phyloP scores from a whole-genome alignment of 805 yeast genomes.

The Cyberlindnera xylosilytica region DNA sequence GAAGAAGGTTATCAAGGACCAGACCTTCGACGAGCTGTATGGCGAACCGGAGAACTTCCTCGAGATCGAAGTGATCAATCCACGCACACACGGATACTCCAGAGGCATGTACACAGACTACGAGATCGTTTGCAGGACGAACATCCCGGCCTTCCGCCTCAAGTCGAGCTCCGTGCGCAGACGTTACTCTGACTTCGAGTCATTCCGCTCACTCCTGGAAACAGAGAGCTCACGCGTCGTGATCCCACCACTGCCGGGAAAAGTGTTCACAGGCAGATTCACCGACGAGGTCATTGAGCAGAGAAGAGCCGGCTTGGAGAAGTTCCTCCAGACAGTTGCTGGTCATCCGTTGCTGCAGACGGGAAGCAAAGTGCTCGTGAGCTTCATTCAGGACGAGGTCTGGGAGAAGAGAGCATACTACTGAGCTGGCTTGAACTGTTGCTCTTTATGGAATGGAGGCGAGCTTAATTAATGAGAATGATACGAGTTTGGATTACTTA shows the following conservation, averaged over 20 bases:
- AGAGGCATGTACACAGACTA: conserved; percentile 83
- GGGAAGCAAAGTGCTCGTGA: conserved; percentile 70
- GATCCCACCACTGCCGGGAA: conserved; percentile 90
- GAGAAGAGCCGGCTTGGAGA: conserved; percentile 79
- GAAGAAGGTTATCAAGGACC: conserved; percentile 39
- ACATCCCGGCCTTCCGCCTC: conserved; percentile 80
- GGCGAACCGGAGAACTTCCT: conserved; percentile 94
- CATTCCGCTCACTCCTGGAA: conserved; percentile 69
- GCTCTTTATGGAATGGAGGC: not conserved
- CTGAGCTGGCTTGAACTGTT: not conserved
- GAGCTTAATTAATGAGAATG: no score
- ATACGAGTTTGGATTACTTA: no score
- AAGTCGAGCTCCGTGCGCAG: conserved; percentile 69
- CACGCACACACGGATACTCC: conserved; percentile 71
- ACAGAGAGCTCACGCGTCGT: conserved; percentile 76
- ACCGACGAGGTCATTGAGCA: conserved; percentile 80
- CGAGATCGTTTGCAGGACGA: conserved; percentile 85
- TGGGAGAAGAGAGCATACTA: conserved; percentile 48
- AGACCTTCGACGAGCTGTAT: conserved; percentile 76
- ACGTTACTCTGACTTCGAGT: conserved; percentile 86
- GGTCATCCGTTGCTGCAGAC: conserved; percentile 94
- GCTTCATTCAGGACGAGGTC: conserved; percentile 82
- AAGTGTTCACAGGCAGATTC: conserved; percentile 64
- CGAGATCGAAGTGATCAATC: conserved; percentile 83
- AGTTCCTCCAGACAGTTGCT: conserved; percentile 73